phyloP scores from a whole-genome alignment of 2,329 filamentous ascomycete species.

The Cladosporium sp. region DNA sequence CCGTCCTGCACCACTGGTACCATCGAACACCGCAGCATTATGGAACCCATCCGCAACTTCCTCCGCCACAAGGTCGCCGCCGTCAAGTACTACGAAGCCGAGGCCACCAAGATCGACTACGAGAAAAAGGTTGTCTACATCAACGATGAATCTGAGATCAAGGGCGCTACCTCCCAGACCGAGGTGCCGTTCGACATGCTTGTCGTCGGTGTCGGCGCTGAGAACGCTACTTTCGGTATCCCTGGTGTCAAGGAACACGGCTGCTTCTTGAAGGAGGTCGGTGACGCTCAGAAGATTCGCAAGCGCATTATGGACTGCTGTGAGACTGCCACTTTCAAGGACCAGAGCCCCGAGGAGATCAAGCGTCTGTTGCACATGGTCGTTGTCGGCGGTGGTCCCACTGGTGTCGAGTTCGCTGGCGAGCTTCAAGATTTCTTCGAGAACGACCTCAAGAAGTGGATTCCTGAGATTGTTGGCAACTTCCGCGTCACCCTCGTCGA shows the following conservation, averaged over 20 bases:
- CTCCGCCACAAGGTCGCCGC: slow-evolving; percentile 89
- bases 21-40: slow-evolving; percentile 98
- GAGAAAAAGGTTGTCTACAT: slow-evolving; percentile 86
- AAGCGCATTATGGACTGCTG: slow-evolving; percentile 99
- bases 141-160: slow-evolving; percentile 89
- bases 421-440: slow-evolving; percentile 99
- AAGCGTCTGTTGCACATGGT: slow-evolving; percentile 98
- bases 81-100: slow-evolving; percentile 97
- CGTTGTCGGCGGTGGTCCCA: slow-evolving; percentile 79
- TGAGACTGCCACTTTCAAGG: slow-evolving; percentile 98
- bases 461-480: slow-evolving; percentile 89
- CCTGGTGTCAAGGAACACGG: slow-evolving; percentile 92
- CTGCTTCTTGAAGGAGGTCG: slow-evolving; percentile 98
- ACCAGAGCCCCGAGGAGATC: slow-evolving; percentile 82
- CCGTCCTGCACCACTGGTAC: slow-evolving; percentile 96
- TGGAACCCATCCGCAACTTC: slow-evolving; percentile 97
- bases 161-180: slow-evolving; percentile 76
- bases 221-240: slow-evolving; percentile 97
- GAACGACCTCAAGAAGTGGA: slow-evolving; percentile 95
- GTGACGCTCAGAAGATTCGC: slow-evolving; percentile 91
- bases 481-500: slow-evolving; percentile 98
- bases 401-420: slow-evolving; percentile 96
- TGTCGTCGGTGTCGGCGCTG: slow-evolving; percentile 92
- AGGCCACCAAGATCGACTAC: slow-evolving; percentile 92
- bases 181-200: slow-evolving; percentile 98